These are phyloP conservation scores for Solanum aculeatissimum DNA, from an alignment of 305 asterid genomes.

Conservation along the genomic window DNA sequence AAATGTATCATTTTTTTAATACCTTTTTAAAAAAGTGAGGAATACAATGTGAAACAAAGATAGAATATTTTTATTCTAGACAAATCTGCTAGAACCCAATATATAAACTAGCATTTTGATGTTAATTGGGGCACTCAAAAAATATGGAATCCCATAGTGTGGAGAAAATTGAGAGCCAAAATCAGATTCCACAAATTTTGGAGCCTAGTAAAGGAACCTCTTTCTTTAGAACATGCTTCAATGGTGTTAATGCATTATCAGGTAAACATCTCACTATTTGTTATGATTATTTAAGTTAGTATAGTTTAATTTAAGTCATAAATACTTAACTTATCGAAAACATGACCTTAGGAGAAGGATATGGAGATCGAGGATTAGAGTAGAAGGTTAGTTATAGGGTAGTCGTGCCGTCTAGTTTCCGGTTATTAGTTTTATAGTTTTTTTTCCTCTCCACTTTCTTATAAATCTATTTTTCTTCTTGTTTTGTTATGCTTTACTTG, in stretches of 20 bases:
- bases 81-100: neutral
- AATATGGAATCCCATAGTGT: neutral
- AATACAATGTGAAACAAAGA: neutral
- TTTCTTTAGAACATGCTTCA: conserved; percentile 26
- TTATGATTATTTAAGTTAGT: too few relatives aligned
- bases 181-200: neutral
- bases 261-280: conserved; percentile 4
- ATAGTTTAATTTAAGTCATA: neutral
- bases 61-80: neutral
- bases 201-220: conserved; percentile 24
- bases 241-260: conserved; percentile 37
- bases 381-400: neutral
- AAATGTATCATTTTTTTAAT: neutral
- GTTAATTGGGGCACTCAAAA: neutral
- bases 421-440: neutral
- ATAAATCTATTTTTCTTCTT: neutral
- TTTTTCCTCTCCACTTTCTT: neutral
- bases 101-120: neutral
- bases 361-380: neutral
- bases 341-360: neutral
- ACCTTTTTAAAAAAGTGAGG: neutral
- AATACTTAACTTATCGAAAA: neutral
- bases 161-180: conserved; percentile 17
- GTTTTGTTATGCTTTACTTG: neutral
- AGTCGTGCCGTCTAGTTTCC: neutral